These are phyloP conservation scores for Setaria italica DNA, from an alignment of 202 grass and related monocot genomes.

Conservation along the genomic window DNA sequence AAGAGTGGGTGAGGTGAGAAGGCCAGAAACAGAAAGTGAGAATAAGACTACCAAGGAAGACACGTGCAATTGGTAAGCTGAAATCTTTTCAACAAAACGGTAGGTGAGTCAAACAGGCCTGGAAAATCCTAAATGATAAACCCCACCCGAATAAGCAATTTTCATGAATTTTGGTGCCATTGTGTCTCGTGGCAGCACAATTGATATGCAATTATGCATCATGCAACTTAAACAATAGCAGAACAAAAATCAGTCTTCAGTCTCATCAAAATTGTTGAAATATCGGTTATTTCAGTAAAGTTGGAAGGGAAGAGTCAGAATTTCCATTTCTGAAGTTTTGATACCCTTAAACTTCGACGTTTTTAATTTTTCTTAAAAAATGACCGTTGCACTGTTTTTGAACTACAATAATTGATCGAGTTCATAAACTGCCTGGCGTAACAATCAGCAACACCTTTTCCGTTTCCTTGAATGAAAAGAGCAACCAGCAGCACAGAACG, in stretches of 20 bases:
- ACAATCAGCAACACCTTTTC: background rate
- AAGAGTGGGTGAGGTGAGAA: background rate
- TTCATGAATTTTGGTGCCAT: background rate
- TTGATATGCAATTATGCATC: background rate
- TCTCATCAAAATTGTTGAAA: background rate
- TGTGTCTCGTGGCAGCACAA: background rate
- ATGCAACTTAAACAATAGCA: background rate
- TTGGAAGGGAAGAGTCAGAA: background rate
- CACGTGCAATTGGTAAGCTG: conserved; percentile 25
- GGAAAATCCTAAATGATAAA: background rate
- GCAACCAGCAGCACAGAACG: background rate
- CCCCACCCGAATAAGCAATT: background rate
- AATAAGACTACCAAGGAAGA: conserved; percentile 20
- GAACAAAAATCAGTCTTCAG: background rate
- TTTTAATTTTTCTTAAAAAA: background rate
- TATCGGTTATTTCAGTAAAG: background rate
- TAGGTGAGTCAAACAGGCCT: conserved; percentile 9
- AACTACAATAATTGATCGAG: background rate
- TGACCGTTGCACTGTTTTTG: background rate
- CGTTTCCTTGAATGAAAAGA: background rate
- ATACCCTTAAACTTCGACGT: background rate
- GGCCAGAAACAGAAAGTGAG: conserved; percentile 6
- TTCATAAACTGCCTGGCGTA: background rate
- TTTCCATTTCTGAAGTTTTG: background rate
- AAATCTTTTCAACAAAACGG: background rate